Evolutionary conservation across 1,139 yeast species (phyloP).

Genomic region (Candida labiduridarum): DNA sequence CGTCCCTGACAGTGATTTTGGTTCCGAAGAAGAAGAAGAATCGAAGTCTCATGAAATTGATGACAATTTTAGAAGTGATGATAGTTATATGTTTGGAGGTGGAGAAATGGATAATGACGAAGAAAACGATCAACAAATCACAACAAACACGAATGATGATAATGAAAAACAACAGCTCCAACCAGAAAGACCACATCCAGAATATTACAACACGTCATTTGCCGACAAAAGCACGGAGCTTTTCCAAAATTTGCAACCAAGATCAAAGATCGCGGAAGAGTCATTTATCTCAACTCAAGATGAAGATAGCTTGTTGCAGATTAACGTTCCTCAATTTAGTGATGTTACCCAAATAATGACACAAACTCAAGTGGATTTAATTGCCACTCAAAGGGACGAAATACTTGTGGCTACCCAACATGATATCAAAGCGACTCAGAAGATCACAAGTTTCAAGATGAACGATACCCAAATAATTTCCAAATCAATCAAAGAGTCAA

Average conservation of each 20-base stretch:
- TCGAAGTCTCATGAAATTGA: conserved; percentile 12
- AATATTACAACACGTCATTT: conserved; percentile 1
- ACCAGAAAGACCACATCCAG: not conserved
- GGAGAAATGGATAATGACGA: conserved; percentile 9
- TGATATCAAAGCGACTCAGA: conserved; percentile 8
- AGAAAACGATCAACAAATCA: conserved; percentile 8
- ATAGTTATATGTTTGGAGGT: conserved; percentile 42
- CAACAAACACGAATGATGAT: conserved; percentile 3
- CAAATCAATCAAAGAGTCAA: not conserved
- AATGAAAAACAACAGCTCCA: not conserved
- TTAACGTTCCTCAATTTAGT: conserved; percentile 16
- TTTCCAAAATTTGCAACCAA: conserved; percentile 36
- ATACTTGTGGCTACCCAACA: conserved; percentile 16
- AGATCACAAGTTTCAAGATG: conserved; percentile 9
- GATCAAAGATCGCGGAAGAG: conserved; percentile 12
- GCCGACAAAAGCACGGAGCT: conserved; percentile 18
- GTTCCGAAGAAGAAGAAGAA: conserved; percentile 20
- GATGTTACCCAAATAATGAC: conserved; percentile 13
- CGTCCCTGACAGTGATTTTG: conserved; percentile 23
- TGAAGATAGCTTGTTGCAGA: conserved; percentile 2
- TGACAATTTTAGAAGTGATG: conserved; percentile 25
- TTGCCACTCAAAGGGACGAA: conserved; percentile 21
- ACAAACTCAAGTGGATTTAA: conserved; percentile 21
- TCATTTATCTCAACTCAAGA: conserved; percentile 10
- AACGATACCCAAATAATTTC: not conserved